Evolutionary conservation across 2,329 filamentous ascomycete species (phyloP).

Genomic region (Corniculantispora saksenae): DNA sequence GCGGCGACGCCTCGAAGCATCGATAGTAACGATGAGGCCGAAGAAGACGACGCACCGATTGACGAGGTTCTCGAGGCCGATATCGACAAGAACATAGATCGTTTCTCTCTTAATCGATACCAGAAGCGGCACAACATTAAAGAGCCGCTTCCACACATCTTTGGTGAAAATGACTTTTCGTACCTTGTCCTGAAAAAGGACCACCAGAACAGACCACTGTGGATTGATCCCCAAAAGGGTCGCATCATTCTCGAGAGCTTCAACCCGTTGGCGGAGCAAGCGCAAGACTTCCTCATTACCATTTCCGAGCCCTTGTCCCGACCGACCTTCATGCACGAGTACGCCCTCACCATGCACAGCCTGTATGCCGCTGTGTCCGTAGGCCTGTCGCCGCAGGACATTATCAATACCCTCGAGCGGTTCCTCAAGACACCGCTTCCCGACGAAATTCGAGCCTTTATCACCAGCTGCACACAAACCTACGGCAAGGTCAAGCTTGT

Average conservation of each 20-base stretch:
- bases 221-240: constrained; percentile 79
- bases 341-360: constrained; percentile 80
- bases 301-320: constrained; percentile 86
- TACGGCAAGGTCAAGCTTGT: constrained; percentile 97
- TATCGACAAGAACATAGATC: constrained; percentile 60
- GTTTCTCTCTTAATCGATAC: constrained; percentile 57
- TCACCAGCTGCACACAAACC: constrained; percentile 76
- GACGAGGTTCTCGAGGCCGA: constrained; percentile 55
- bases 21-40: constrained; percentile 53
- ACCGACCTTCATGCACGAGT: constrained; percentile 84
- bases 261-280: constrained; percentile 74
- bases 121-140: constrained; percentile 46
- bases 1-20: constrained; percentile 60
- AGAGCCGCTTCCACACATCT: constrained; percentile 49
- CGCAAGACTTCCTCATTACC: constrained; percentile 86
- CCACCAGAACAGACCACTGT: constrained; percentile 79
- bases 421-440: constrained; percentile 89
- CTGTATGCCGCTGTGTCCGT: constrained; percentile 91
- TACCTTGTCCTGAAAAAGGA: constrained; percentile 79
- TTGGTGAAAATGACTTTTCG: constrained; percentile 68
- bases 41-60: constrained; percentile 50
- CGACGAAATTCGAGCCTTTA: constrained; percentile 76
- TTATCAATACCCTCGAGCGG: constrained; percentile 83
- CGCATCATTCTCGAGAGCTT: constrained; percentile 91
- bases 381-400: constrained; percentile 85